Conservation (phyloP, 495 filamentous ascomycete genomes). For the Podospora pseudocomata region DNA sequence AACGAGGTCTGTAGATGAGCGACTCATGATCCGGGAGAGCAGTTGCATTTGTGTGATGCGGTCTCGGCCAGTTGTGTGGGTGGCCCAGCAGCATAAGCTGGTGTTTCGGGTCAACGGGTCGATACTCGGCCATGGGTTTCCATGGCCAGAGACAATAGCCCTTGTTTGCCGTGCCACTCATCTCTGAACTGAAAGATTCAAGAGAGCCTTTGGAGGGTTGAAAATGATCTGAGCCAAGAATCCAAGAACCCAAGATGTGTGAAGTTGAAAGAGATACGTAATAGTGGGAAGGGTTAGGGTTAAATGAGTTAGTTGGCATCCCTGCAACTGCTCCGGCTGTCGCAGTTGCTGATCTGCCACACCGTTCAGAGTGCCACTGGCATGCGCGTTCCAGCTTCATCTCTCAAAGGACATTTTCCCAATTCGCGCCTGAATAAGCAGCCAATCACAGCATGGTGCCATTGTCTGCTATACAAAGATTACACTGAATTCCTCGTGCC, state of each 20-base stretch:
- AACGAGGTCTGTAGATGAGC: not conserved
- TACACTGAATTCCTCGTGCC: slow-evolving; percentile 4
- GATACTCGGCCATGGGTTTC: not conserved
- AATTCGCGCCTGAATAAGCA: slow-evolving; percentile 19
- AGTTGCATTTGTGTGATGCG: not conserved
- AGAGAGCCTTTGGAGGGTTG: not conserved
- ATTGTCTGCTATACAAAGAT: slow-evolving; percentile 7
- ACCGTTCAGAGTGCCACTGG: slow-evolving; percentile 13
- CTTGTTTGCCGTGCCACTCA: not conserved
- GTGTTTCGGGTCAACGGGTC: not conserved
- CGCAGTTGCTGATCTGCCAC: not conserved
- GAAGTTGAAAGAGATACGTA: not conserved
- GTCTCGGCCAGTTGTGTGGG: slow-evolving; percentile 9
- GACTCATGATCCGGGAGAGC: not conserved
- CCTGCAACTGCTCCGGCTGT: not conserved
- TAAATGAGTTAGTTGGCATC: not conserved
- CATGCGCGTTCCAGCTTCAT: slow-evolving; percentile 1
- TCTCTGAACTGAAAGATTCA: not conserved
- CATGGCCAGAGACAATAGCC: not conserved
- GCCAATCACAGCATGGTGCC: slow-evolving; percentile 20
- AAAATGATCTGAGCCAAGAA: not conserved
- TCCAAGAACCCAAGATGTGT: not conserved
- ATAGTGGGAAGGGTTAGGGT: slow-evolving; percentile 7
- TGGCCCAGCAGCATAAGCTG: slow-evolving; percentile 6
- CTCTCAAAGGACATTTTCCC: slow-evolving; percentile 8